Base-by-base conservation (phyloP, 176 grass and related monocot genomes). In the Echinochloa phyllopogon region DNA sequence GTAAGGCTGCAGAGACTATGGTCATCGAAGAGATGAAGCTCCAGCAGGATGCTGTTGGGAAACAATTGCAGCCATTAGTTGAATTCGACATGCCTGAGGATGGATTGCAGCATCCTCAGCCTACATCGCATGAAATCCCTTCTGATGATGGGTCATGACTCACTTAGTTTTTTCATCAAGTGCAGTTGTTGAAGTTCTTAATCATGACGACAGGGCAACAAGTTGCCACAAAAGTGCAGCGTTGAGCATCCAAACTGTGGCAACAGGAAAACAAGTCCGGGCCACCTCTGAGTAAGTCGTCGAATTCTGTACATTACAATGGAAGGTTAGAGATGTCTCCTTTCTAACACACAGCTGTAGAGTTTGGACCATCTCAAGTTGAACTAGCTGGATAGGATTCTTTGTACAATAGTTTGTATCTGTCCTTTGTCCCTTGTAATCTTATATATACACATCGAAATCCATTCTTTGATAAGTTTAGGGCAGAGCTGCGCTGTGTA, bases 351-450 rank as follows among this genome's bases (percentile, higher is more conserved):
- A 76, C 65, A 76, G 65, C 56, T 86, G 82, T 94, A 94, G 87
- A 88, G 78, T 90, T 89, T 82, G 33, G 50, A 69, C 77, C 78
- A 78, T 89, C 81, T 77, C 42, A 76, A 71, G 65, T 75, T 73
- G 59, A 78, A 45, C 62, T 75, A 79, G 88, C 59, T 81, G 27
- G 39, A 92, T 90, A 91, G 80, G 62, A 96, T 94, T 96, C 88
- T 92, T 94, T 99, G 89, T 99, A 99, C 66, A 86, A 73, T 94
- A 96, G 91, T 73, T 77, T 77, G 87, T 81, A 85, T 83, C 58
- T 82, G 47, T 69, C 75, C 50, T 79, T 81, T 80, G 37, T 48
- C 76, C 74, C 69, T 75, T 91, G 91, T 95, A 95, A 92, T 92
- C 24, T 78, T 83, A 84, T 78, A 89, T 43, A 66, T 36, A 79